phyloP scores from a whole-genome alignment of 208 protist genomes.

The Trypanosoma vivax region DNA sequence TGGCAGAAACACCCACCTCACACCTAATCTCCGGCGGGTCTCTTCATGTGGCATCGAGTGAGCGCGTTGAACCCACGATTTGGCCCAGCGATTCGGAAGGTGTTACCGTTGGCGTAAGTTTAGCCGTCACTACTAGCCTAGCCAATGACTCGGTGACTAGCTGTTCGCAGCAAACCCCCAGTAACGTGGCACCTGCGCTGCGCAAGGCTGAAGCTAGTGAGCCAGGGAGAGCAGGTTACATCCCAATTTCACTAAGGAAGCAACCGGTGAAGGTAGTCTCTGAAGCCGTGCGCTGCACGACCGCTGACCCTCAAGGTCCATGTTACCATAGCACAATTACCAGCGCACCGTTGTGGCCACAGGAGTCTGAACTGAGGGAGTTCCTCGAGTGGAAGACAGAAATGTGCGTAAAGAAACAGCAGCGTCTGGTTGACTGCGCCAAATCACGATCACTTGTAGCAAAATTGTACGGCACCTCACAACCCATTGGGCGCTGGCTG shows the following conservation, averaged over 20 bases:
- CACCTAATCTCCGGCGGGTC: neutral
- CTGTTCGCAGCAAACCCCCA: no score
- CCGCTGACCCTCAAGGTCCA: neutral
- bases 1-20: slow-evolving; percentile 5
- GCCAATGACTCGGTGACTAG: no score
- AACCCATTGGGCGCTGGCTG: neutral
- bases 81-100: neutral
- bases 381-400: slow-evolving; percentile 9
- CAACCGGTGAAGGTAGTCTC: no score
- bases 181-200: no score
- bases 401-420: neutral
- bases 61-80: no score
- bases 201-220: no score
- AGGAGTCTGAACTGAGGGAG: slow-evolving; percentile 13
- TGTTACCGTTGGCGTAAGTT: no score
- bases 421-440: neutral
- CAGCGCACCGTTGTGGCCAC: neutral
- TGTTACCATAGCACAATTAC: neutral
- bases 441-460: neutral
- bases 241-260: no score
- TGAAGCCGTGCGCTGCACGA: neutral
- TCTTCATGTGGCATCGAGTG: neutral
- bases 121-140: no score
- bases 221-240: no score
- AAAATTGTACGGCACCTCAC: slow-evolving; percentile 4